These are phyloP conservation scores for Mycogone perniciosa DNA, from an alignment of 2,329 filamentous ascomycete species.

Conservation along the genomic window DNA sequence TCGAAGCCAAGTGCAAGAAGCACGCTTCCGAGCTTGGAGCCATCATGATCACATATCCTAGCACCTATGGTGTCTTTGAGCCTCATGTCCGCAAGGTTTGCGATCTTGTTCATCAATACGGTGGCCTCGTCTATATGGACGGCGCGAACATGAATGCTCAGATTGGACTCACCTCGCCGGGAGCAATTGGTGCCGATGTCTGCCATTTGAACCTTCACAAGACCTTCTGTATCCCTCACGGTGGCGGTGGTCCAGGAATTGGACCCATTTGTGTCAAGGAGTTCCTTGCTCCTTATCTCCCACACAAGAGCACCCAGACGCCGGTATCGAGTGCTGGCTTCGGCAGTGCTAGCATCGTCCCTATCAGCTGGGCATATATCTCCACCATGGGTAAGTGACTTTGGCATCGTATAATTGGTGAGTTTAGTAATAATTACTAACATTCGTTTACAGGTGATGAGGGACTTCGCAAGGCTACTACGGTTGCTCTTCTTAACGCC, in stretches of 20 bases:
- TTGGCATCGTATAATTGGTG: not conserved
- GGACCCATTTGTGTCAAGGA: constrained; percentile 88
- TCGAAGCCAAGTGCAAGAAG: constrained; percentile 83
- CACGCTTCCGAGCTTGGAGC: constrained; percentile 79
- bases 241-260: constrained; percentile 87
- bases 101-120: constrained; percentile 76
- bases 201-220: constrained; percentile 98
- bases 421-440: not conserved
- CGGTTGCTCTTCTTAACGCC: constrained; percentile 88
- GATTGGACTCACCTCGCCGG: constrained; percentile 89
- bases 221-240: constrained; percentile 97
- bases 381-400: constrained; percentile 70
- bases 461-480: constrained; percentile 82
- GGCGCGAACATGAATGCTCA: constrained; percentile 98
- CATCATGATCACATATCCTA: constrained; percentile 96
- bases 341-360: constrained; percentile 85
- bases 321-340: constrained; percentile 77
- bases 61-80: constrained; percentile 92
- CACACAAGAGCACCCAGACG: constrained; percentile 30
- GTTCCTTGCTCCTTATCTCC: constrained; percentile 68
- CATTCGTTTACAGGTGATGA: constrained; percentile 28
- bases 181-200: constrained; percentile 91
- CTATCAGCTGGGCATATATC: constrained; percentile 94
- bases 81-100: constrained; percentile 81
- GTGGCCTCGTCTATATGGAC: constrained; percentile 97